Base-by-base conservation (phyloP, 352 stramenopile genomes). In the Globisporangium echinulatum region DNA sequence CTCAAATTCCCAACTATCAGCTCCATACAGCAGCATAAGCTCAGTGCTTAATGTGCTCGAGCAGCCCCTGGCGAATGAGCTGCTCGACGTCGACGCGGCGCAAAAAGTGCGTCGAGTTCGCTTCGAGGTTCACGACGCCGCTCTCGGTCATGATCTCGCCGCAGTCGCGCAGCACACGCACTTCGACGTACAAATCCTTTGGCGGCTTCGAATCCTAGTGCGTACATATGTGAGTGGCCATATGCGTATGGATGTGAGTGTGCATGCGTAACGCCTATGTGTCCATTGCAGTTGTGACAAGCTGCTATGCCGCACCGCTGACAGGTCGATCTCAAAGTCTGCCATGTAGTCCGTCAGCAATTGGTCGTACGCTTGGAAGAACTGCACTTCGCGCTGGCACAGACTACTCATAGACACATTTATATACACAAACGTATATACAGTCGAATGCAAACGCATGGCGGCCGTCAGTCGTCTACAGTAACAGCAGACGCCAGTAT, bases 111-210 rank as follows among this genome's bases (percentile, higher is more conserved):
- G 87, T 94, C 48, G 84, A 94, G 63, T 96, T 91, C 13, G 70
- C 77, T 47, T 91, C 72, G 40, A 97, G 69, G 67, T 96, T 92
- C 53, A 97, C 78, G 52, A 91, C 58, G 5, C 83, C 90, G 65
- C 82, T 93, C 65, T 97, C 89, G 13, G 89, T 97, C 77, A 96
- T 94, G 61, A 97, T 82, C 66, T 97, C 90, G 54, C 85, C 86
- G 56, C 86, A 96, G 66, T 95, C 85, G 52, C 82, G 77, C 61
- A 96, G 68, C 48, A 96, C 87, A 56, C 88, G 87, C 53, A 97
- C 88, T 70, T 96, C 85, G 11, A 96, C 75, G 63, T 88, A 96
- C 63, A 97, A 76, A 54, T 97, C 88, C 72, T 96, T 96, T 7
- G 90, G 90, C 19, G 90, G 90, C 55, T 92, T 85, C 59, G 82